Evolutionary conservation across 805 yeast species (phyloP), one percentile per base, ranked within the genome.

Genomic region (Metschnikowia picachoensis): DNA sequence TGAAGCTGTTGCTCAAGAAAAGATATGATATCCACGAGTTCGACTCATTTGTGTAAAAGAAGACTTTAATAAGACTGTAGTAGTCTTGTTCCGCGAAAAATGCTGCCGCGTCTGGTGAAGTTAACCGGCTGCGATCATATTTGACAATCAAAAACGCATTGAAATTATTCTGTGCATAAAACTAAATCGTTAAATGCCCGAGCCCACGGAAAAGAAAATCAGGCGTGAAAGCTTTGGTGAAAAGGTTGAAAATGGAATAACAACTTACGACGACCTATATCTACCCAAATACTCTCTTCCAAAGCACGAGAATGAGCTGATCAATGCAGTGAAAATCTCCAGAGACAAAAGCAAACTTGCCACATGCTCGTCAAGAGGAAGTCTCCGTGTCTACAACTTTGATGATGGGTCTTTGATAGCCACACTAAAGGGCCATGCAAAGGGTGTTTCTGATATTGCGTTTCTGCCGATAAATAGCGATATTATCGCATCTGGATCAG

Each of bases 401-500:
- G 34, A 35, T 0, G 46, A 46, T 8, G 77, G 54, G 11, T 14
- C 37, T 3, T 43, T 33, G 4, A 13, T 33, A 6, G 48, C 54
- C 7, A 34, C 68, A 12, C 55, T 77, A 34, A 47, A 49, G 9
- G 91, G 90, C 1, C 96, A 92, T 60, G 62, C 78, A 2, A 73
- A 65, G 27, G 94, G 96, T 1, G 72, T 92, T 2, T 84, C 91
- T 12, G 90, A 84, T 49, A 56, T 94, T 1, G 77, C 79, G 32
- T 92, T 90, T 81, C 79, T 91, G 1, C 91, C 92, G 2, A 61
- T 68, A 35, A 83, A 86, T 60, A 76, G 85, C 11, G 69, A 73
- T 42, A 79, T 85, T 41, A 49, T 92, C 7, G 97, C 95, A 1
- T 79, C 95, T 0, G 94, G 85, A 1, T 85, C 95, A 0, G 97